Evolutionary conservation across 495 filamentous ascomycete genomes (phyloP).

Genomic region (Daldinia grandis): DNA sequence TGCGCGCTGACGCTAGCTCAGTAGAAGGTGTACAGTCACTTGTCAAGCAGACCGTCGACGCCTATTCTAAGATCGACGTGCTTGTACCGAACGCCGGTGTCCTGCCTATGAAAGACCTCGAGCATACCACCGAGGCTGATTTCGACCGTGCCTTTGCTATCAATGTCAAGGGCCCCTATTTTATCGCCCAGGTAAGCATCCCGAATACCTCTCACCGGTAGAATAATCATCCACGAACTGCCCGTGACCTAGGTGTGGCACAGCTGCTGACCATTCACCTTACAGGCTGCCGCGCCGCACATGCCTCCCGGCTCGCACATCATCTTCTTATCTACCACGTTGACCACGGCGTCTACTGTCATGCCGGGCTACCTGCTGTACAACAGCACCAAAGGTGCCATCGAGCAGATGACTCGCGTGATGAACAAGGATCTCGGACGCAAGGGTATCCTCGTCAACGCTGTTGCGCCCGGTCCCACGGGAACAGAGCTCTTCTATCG

Average conservation of each 20-base stretch:
- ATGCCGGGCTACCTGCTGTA: constrained; percentile 71
- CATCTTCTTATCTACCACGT: constrained; percentile 67
- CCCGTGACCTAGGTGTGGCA: neutral
- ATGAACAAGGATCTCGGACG: constrained; percentile 70
- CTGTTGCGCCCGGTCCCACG: constrained; percentile 71
- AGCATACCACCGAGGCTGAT: constrained; percentile 64
- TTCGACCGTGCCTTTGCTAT: constrained; percentile 64
- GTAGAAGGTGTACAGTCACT: constrained; percentile 67
- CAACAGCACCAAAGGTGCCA: constrained; percentile 69
- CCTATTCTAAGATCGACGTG: constrained; percentile 73
- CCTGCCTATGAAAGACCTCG: constrained; percentile 62
- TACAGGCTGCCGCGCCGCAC: constrained; percentile 67
- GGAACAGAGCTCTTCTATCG: constrained; percentile 71
- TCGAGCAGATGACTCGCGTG: constrained; percentile 73
- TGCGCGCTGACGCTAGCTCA: constrained; percentile 71
- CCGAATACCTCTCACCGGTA: neutral
- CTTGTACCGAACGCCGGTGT: constrained; percentile 69
- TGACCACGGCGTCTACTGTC: constrained; percentile 56
- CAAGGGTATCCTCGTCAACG: constrained; percentile 70
- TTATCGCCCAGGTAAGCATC: constrained; percentile 55
- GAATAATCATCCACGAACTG: neutral
- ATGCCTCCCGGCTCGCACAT: constrained; percentile 66
- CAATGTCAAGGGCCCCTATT: constrained; percentile 76
- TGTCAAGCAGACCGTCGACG: constrained; percentile 65
- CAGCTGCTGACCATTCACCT: constrained; percentile 7